Base-by-base conservation (phyloP, 768 basidiomycete genomes). In the Rhodotorula diobovata region DNA sequence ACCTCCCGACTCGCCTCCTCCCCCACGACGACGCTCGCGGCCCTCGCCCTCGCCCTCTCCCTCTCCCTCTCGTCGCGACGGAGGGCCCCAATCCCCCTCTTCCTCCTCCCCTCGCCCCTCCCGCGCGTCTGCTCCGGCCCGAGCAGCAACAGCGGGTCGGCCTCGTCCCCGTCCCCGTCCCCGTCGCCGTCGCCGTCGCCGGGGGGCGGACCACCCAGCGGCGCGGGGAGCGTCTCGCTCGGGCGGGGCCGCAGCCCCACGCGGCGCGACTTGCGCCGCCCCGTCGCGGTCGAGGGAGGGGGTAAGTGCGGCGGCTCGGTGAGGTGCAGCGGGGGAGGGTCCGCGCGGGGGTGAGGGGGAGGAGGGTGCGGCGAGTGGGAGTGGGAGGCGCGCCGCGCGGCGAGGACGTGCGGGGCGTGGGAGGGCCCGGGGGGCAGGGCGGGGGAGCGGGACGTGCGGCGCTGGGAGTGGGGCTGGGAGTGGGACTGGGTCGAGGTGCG, bases 321-420 rank as follows among this genome's bases (percentile, higher is more conserved):
- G 20, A 3, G 54, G 16, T 1, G 30, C 4, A 11, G 63, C 5
- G 34, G 30, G 10, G 2, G 41, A 16, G 16, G 57, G 10, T 2
- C n/a, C 6, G 12, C 41, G 41, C 2, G 6, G 41, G 18, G 41
- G 41, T 18, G 41, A 43, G 53, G 28, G 12, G 14, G 23, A 20
- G 54, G 56, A 14, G 57, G 57, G 32, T 41, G 39, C 1, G 65
- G 65, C 6, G 66, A 67, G 39, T 61, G 41, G 66, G 30, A 14
- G 41, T 18, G 12, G 14, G 66, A 59, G 5, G 58, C 37, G 0
- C 66, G 58, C 2, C 51, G 66, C 0, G 66, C 58, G 23, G 66
- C 66, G 50, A 61, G 59, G 59, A 60, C 50, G 16, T 67, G 66
- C n/a, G 66, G 58, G 2, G 66, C 66, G 21, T 67, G 58, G 0